Base-by-base conservation (phyloP, 768 basidiomycete genomes). In the Mrakia frigida region DNA sequence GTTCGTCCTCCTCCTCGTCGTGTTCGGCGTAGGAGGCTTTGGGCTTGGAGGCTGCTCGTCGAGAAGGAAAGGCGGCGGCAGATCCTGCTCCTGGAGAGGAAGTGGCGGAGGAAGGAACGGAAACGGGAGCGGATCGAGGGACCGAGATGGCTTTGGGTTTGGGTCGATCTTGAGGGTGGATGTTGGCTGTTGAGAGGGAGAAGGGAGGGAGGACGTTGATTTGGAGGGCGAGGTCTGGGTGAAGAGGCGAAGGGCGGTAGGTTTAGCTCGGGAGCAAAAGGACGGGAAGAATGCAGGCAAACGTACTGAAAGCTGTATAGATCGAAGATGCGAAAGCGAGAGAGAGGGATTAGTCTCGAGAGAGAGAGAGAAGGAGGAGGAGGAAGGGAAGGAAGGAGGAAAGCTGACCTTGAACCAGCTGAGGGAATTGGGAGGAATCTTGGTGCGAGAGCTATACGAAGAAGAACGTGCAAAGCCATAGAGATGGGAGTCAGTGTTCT, bases 11-110 rank as follows among this genome's bases (percentile, higher is more conserved):
- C 16, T 46, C 23, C 41, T 46, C n/a, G 39, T 69, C 39, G n/a
- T 70, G 10, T 43, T 70, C 46, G 69, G 23, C 43, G 46, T 46
- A 70, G 16, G 69, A 70, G 14, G 28, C n/a, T n/a, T 53, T 70
- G 13, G 25, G 23, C 50, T 70, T 70, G 46, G 39, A 41, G 23
- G 68, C n/a, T 25, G 37, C 23, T 69, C 69, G 69, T 50, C 69
- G 69, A 31, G 69, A 33, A 7, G 46, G 63, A 16, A 39, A 33
- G 23, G 63, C 31, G 2, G 6, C 37, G 63, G 31, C 23, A 6
- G 63, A 65, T 14, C 33, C 35, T 11, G 33, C n/a, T 25, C 7
- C 33, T 37, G 63, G 37, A 14, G 63, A 65, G 63, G 37, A 21
- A 33, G 7, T 16, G 63, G 37, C n/a, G 7, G 31, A 35, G 33